phyloP scores from a whole-genome alignment of 768 basidiomycete genomes.

The Lyophyllum decastes region DNA sequence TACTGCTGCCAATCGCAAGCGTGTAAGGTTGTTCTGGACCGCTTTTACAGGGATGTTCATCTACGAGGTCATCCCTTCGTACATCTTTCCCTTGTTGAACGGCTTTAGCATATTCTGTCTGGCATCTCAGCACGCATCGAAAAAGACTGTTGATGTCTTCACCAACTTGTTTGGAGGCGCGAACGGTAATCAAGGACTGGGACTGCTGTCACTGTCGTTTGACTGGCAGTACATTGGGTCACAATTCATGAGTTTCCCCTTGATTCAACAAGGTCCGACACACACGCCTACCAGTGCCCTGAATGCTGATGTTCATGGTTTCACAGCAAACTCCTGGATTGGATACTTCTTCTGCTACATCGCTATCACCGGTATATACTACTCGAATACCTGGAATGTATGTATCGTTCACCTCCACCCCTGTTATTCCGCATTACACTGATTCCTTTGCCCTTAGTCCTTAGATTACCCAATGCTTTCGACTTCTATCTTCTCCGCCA shows the following conservation, averaged over 20 bases:
- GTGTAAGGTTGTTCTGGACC: neutral
- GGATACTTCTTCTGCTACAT: constrained; percentile 55
- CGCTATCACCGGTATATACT: constrained; percentile 57
- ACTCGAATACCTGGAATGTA: constrained; percentile 64
- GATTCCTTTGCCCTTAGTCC: constrained; percentile 34
- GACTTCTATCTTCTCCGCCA: constrained; percentile 53
- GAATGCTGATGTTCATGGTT: neutral
- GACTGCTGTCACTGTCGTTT: constrained; percentile 59
- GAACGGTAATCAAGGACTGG: constrained; percentile 68
- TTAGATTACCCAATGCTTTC: constrained; percentile 60
- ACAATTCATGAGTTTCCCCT: constrained; percentile 49
- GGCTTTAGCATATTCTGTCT: constrained; percentile 64
- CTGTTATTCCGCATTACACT: too few relatives aligned
- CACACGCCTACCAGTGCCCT: neutral
- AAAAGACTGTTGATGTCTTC: constrained; percentile 46
- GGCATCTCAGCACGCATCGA: constrained; percentile 48
- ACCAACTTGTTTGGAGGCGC: constrained; percentile 70
- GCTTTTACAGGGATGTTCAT: constrained; percentile 41
- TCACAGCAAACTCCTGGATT: constrained; percentile 56
- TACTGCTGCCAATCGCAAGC: constrained; percentile 31
- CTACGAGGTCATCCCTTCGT: constrained; percentile 54
- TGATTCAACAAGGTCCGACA: constrained; percentile 54
- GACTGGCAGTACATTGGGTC: constrained; percentile 72
- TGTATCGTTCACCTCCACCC: constrained; percentile 11
- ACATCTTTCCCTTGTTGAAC: constrained; percentile 65